Conservation (phyloP, 2,329 filamentous ascomycete genomes). For the Cercospora zeina region DNA sequence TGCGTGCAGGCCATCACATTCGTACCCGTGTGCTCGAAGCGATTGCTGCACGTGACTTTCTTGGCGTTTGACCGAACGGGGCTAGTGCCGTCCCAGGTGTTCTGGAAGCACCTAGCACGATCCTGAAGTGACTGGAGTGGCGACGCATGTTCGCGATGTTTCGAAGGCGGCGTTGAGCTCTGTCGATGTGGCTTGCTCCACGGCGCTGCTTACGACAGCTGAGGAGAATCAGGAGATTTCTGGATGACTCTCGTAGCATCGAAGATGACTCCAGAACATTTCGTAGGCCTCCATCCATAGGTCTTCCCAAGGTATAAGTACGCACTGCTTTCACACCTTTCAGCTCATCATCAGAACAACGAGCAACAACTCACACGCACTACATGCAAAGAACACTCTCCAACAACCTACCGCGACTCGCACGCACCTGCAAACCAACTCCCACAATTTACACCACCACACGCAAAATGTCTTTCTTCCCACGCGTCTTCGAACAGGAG, state of each 20-base stretch:
- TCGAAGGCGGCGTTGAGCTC: background rate
- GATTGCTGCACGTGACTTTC: background rate
- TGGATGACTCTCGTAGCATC: slow-evolving; percentile 22
- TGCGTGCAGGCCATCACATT: background rate
- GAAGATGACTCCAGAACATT: slow-evolving; percentile 21
- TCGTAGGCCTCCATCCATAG: slow-evolving; percentile 8
- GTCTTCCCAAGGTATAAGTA: slow-evolving; percentile 26
- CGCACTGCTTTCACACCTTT: slow-evolving; percentile 8
- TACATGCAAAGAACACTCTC: slow-evolving; percentile 36
- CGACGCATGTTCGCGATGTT: background rate
- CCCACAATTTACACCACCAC: slow-evolving; percentile 30
- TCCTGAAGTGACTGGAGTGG: slow-evolving; percentile 16
- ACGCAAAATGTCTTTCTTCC: slow-evolving; percentile 43
- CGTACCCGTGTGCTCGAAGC: background rate
- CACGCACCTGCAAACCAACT: slow-evolving; percentile 32
- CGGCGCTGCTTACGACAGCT: slow-evolving; percentile 19
- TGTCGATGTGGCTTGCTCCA: background rate
- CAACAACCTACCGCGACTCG: slow-evolving; percentile 37
- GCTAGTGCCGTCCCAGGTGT: slow-evolving; percentile 9
- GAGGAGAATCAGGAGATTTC: slow-evolving; percentile 18
- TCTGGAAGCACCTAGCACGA: slow-evolving; percentile 19
- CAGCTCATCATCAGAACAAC: slow-evolving; percentile 31
- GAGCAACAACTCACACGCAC: slow-evolving; percentile 25
- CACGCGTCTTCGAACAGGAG: slow-evolving; percentile 41
- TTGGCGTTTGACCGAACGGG: background rate